phyloP scores from a whole-genome alignment of 345 rosid genomes.

The Salix arbutifolia region DNA sequence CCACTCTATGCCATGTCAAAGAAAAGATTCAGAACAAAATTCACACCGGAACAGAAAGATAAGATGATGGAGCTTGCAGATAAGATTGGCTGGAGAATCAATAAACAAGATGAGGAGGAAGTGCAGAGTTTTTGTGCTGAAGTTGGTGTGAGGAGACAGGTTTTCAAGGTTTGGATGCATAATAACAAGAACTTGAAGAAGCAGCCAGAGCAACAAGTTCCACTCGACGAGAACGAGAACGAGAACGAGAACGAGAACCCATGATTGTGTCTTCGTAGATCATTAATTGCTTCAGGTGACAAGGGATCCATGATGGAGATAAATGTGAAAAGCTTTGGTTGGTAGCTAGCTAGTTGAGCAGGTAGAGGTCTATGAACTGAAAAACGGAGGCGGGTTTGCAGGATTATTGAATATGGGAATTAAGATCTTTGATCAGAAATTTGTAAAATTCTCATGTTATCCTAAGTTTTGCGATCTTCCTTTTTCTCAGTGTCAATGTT shows the following conservation, averaged over 20 bases:
- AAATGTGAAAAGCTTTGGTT: not conserved
- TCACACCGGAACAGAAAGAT: slow-evolving; percentile 64
- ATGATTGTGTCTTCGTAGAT: not conserved
- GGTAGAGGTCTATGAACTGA: not conserved
- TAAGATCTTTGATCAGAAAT: not conserved
- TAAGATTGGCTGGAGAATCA: slow-evolving; percentile 72
- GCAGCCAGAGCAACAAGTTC: slow-evolving; percentile 20
- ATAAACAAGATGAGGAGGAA: slow-evolving; percentile 62
- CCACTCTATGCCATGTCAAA: slow-evolving; percentile 52
- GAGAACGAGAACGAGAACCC: not conserved
- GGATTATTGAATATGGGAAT: not conserved
- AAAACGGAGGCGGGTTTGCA: not conserved
- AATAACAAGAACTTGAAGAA: slow-evolving; percentile 69
- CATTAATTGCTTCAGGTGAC: not conserved
- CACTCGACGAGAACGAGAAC: not conserved
- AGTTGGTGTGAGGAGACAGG: slow-evolving; percentile 64
- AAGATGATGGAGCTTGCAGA: slow-evolving; percentile 79
- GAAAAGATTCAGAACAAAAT: slow-evolving; percentile 66
- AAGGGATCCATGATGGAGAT: not conserved
- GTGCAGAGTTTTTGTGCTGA: slow-evolving; percentile 58
- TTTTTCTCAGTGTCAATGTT: not conserved
- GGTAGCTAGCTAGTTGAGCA: not conserved
- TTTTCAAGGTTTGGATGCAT: slow-evolving; percentile 89
- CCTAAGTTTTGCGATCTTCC: not conserved
- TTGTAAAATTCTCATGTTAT: slow-evolving; percentile 14